phyloP scores from a whole-genome alignment of 352 stramenopile species.

The Pseudoperonospora humuli region DNA sequence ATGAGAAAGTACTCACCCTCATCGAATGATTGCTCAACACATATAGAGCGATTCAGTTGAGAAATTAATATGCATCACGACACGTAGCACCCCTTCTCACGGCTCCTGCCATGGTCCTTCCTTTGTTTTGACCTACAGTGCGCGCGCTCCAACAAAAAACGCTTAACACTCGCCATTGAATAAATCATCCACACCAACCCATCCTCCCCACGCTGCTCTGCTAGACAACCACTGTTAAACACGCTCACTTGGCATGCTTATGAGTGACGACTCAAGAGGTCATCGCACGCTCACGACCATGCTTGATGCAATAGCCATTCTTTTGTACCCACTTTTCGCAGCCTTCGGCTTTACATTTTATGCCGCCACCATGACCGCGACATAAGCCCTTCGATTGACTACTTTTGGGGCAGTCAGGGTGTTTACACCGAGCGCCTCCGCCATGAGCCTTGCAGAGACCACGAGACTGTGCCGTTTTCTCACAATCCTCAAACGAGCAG shows the following conservation, averaged over 20 bases:
- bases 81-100: constrained; percentile 10
- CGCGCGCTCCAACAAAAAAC: constrained; percentile 6
- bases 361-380: constrained; percentile 72
- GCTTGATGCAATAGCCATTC: constrained; percentile 87
- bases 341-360: constrained; percentile 81
- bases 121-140: constrained; percentile 8
- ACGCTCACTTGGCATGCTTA: constrained; percentile 5
- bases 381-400: constrained; percentile 78
- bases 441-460: constrained; percentile 81
- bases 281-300: constrained; percentile 66
- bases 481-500: constrained; percentile 78
- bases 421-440: constrained; percentile 72
- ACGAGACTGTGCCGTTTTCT: constrained; percentile 82
- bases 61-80: too few relatives aligned
- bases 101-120: constrained; percentile 11
- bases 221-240: constrained; percentile 3
- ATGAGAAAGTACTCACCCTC: too few relatives aligned
- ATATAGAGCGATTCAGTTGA: too few relatives aligned
- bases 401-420: constrained; percentile 81
- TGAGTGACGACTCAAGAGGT: constrained; percentile 36
- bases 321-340: constrained; percentile 88
- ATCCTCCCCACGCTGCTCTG: constrained; percentile 4
- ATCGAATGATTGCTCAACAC: too few relatives aligned
- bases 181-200: constrained; percentile 31
- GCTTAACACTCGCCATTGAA: constrained; percentile 21